Base-by-base conservation (phyloP, 352 stramenopile genomes). In the Pythium folliculosum region DNA sequence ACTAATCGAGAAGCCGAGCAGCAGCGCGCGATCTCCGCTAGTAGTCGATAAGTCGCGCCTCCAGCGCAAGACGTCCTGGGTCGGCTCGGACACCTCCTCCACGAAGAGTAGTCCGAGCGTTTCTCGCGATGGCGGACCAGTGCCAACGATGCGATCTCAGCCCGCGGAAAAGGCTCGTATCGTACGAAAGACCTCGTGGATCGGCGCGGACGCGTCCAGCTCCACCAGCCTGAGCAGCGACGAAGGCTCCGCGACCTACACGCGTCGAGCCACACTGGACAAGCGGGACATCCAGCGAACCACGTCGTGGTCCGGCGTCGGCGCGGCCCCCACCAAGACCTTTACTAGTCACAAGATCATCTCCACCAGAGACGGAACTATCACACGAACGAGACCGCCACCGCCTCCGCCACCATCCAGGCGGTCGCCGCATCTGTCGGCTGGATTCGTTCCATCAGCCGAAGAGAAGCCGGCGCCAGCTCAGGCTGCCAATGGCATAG, bases 211-310 rank as follows among this genome's bases (percentile, higher is more conserved):
- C 17, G 47, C 47, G 47, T 35, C 47, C 14, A 51, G 22, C 13
- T 12, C 48, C 17, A 32, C 38, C 22, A 63, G 56, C 56, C 40
- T 45, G 23, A 63, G 56, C 27, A 63, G 56, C 44, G 56, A 63
- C 43, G 56, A 63, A 43, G 54, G 54, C 0, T 51, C 38, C 13
- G 22, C 23, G 25, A 38, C 49, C 12, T 16, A 47, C 17, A 47
- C 17, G 40, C 40, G 49, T 38, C 23, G 49, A 22, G 23, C 23
- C 13, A 47, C 40, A 6, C 4, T 47, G 9, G 40, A 47, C 14
- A 47, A 47, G 40, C 40, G 6, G 14, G 6, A 47, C 9, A 13
- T 47, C 40, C 40, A 47, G 40, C 40, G 40, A 2, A 47, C 40
- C 14, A 55, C 49, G 13, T 55, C 49, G 49, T 55, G 49, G 49